Conservation (phyloP, 148 eudicot species). For the Diospyros lotus region DNA sequence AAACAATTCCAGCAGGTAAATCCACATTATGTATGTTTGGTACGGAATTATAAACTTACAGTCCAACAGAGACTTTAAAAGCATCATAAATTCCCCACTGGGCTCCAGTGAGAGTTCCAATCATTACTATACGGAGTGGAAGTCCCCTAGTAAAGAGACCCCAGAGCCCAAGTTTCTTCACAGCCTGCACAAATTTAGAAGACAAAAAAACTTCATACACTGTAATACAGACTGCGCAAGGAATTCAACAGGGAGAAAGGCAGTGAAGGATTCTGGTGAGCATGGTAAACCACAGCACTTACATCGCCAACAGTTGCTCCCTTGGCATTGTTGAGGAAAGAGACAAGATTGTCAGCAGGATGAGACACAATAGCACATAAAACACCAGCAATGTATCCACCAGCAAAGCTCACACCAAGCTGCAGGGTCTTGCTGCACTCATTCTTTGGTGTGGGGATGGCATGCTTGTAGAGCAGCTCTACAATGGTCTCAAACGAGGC, state of each 20-base stretch:
- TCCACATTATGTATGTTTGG: not conserved
- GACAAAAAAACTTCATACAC: not conserved
- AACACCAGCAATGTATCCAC: conserved; percentile 92
- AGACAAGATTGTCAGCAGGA: conserved; percentile 94
- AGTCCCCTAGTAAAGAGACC: conserved; percentile 92
- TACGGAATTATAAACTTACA: conserved; percentile 34
- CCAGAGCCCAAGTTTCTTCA: conserved; percentile 72
- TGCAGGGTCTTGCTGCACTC: conserved; percentile 83
- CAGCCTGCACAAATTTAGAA: conserved; percentile 43
- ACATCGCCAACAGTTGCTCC: conserved; percentile 94
- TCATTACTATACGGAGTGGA: conserved; percentile 93
- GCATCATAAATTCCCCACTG: conserved; percentile 98
- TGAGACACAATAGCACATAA: conserved; percentile 91
- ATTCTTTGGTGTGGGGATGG: conserved; percentile 74
- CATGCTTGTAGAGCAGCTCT: conserved; percentile 76
- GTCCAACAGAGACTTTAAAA: conserved; percentile 87
- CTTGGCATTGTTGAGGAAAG: conserved; percentile 94
- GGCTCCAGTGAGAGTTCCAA: conserved; percentile 95
- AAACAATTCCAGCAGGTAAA: conserved; percentile 1
- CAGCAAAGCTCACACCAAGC: conserved; percentile 96
- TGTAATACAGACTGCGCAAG: not conserved
- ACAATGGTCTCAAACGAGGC: conserved; percentile 94
- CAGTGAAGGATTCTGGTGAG: not conserved
- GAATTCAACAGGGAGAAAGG: not conserved
- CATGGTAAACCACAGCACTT: conserved; percentile 25